Evolutionary conservation across 352 stramenopile species (phyloP).

Genomic region (Peronosclerospora sorghi): DNA sequence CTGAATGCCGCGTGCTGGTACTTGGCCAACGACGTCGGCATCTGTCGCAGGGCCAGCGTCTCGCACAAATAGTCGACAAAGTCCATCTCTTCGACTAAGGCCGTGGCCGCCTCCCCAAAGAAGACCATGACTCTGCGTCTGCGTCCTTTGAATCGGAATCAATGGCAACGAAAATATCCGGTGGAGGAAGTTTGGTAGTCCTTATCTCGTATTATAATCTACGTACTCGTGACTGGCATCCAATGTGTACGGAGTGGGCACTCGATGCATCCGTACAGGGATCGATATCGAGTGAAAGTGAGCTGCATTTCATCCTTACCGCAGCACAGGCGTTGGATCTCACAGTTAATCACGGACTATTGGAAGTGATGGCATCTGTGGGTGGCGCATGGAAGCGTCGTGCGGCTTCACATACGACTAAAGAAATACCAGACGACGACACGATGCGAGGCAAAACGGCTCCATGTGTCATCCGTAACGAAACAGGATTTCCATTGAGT

Average conservation of each 20-base stretch:
- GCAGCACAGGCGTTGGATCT: constrained; percentile 62
- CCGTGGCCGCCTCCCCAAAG: constrained; percentile 4
- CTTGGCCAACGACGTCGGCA: too few relatives aligned
- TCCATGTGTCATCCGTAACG: constrained; percentile 69
- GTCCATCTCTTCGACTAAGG: too few relatives aligned
- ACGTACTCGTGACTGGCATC: constrained; percentile 70
- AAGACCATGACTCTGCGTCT: constrained; percentile 4
- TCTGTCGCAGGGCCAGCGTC: too few relatives aligned
- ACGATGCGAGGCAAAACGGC: constrained; percentile 35
- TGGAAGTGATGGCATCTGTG: constrained; percentile 68
- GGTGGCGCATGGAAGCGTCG: constrained; percentile 58
- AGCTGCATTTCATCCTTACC: constrained; percentile 64
- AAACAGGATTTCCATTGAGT: constrained; percentile 50
- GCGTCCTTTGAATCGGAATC: constrained; percentile 9
- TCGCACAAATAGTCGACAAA: too few relatives aligned
- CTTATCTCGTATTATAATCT: constrained; percentile 76
- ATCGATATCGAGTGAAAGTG: constrained; percentile 28
- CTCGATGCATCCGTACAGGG: constrained; percentile 62
- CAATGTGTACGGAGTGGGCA: constrained; percentile 69
- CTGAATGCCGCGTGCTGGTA: too few relatives aligned
- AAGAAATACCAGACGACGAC: constrained; percentile 10
- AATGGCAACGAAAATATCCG: constrained; percentile 46
- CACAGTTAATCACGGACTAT: constrained; percentile 62
- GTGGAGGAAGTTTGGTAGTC: constrained; percentile 48
- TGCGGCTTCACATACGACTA: constrained; percentile 4